Evolutionary conservation across 2,329 filamentous ascomycete species (phyloP), one percentile per base, ranked within the genome.

Genomic region (Colletotrichum sp.): DNA sequence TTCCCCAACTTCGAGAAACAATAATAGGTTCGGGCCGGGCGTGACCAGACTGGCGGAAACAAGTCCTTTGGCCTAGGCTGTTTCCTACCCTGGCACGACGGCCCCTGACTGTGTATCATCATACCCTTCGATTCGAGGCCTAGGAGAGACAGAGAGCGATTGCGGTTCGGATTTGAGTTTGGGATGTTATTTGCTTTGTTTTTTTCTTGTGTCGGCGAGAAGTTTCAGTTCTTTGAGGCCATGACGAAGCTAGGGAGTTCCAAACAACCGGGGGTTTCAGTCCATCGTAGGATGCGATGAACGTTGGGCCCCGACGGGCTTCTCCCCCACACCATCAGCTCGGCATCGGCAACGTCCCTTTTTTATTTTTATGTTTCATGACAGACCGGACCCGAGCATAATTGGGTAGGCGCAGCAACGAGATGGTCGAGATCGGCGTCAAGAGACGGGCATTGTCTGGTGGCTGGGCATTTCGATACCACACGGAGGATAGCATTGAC

Each of bases 341-440:
- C 74, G 48, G 28, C 64, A 18, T 48, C 24, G 74, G 70, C 70
- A 36, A 43, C 15, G 8, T 30, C 38, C 36, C 26, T 64, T 21
- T 67, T 61, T 66, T n/a, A 65, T 68, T 72, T 38, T 58, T 58
- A 72, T 66, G 43, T 68, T 72, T 69, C 67, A 75, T 69, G 70
- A 75, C 70, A 68, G 74, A 69, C 43, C 48, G 64, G 58, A 58
- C 58, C 74, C 43, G 48, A 69, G 64, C 70, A 68, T 69, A 74
- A 73, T 75, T 94, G 90, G 92, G 92, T 8, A 84, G 92, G 78
- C 84, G 84, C 81, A 92, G 90, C 79, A 84, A 88, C 65, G 91
- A 91, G 64, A 79, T 82, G 52, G 87, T 91, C 43, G 85, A 89
- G 71, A 85, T 89, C n/a, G 78, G 74, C 43, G 68, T 82, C 48